Percentiles rank a stretch among this genome's conserved stretches.
phyloP scores from a whole-genome alignment of 441 rosid genomes.

The Populus trichocarpa region DNA sequence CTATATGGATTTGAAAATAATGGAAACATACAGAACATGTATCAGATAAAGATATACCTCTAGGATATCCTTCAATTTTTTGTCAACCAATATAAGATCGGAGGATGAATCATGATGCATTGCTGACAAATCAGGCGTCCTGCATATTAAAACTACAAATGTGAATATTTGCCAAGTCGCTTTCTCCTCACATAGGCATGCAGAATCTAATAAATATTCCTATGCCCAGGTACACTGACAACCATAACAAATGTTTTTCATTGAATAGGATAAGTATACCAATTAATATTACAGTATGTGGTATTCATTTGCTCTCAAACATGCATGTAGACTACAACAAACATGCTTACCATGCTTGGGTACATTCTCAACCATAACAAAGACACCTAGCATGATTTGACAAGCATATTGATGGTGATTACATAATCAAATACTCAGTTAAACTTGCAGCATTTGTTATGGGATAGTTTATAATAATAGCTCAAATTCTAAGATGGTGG shows the following conservation, averaged over 20 bases:
- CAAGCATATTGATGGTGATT: no score
- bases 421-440: background rate
- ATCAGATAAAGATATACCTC: conserved; percentile 41
- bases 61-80: conserved; percentile 44
- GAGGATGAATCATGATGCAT: conserved; percentile 70
- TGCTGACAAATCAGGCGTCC: conserved; percentile 75
- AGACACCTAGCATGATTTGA: background rate
- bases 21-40: background rate
- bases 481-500: background rate
- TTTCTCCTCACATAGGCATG: background rate
- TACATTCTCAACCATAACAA: background rate
- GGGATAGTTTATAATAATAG: background rate
- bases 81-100: conserved; percentile 56
- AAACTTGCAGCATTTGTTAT: background rate
- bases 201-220: background rate
- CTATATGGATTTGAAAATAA: background rate
- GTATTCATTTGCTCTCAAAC: background rate
- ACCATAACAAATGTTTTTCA: background rate
- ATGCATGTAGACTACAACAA: conserved; percentile 1
- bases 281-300: background rate
- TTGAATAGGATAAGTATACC: no score
- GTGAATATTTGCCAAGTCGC: conserved; percentile 5
- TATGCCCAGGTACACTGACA: background rate
- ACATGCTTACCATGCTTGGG: background rate
- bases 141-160: conserved; percentile 29